A percentile compares a stretch with the other conserved stretches of the same genome.
Evolutionary conservation across 176 grass and related monocot genomes (phyloP).

Genomic region (Cenchrus purpureus): DNA sequence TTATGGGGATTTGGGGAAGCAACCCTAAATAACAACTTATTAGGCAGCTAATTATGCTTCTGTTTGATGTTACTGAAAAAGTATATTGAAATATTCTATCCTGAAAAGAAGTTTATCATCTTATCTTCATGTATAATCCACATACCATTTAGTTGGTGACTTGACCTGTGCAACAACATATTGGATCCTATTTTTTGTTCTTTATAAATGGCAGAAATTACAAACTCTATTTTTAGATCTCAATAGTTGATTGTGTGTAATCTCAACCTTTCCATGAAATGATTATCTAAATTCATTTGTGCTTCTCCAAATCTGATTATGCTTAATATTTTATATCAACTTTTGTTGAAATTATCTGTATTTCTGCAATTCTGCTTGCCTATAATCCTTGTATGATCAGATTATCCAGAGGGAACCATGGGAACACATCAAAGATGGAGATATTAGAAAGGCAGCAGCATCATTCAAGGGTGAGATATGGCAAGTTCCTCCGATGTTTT

Average conservation of each 20-base stretch:
- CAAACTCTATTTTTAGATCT: conserved; percentile 6
- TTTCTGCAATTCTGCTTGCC: neutral
- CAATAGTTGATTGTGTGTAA: neutral
- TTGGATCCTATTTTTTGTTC: neutral
- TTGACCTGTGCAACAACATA: conserved; percentile 5
- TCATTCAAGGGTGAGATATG: conserved; percentile 92
- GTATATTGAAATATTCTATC: neutral
- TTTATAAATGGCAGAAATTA: conserved; percentile 7
- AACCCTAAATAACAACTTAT: neutral
- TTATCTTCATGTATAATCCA: neutral
- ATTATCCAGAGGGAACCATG: conserved; percentile 93
- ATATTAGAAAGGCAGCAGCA: conserved; percentile 80
- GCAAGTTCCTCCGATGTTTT: conserved; percentile 99
- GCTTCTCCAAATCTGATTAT: neutral
- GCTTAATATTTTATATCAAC: neutral
- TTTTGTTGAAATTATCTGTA: neutral
- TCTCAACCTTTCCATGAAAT: conserved; percentile 13
- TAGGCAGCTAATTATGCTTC: conserved; percentile 17
- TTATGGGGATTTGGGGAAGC: neutral
- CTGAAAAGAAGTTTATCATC: neutral
- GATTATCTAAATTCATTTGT: neutral
- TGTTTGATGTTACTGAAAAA: neutral
- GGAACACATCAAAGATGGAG: conserved; percentile 93
- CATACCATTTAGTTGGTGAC: neutral
- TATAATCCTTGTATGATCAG: conserved; percentile 43